phyloP scores from a whole-genome alignment of 2,329 filamentous ascomycete species.

The Colletotrichum orbiculare region DNA sequence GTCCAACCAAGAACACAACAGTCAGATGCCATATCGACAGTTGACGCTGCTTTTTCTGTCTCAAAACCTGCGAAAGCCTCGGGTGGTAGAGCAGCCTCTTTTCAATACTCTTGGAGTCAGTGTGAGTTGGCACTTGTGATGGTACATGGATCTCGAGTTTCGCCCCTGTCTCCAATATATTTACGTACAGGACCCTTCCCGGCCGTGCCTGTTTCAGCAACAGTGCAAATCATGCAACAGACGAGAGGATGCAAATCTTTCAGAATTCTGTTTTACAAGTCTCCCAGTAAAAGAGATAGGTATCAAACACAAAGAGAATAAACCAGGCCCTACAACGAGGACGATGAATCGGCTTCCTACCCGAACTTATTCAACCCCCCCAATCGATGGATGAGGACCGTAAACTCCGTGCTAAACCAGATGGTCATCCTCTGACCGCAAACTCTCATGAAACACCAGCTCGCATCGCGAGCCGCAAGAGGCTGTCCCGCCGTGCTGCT shows the following conservation, averaged over 20 bases:
- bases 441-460: constrained; percentile 32
- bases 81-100: too few species aligned
- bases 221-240: too few species aligned
- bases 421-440: constrained; percentile 4
- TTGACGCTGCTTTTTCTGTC: too few species aligned
- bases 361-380: not conserved
- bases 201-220: too few species aligned
- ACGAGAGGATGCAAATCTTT: not conserved
- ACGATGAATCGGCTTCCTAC: not conserved
- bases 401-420: constrained; percentile 19
- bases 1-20: too few species aligned
- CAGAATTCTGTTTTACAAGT: constrained; percentile 24
- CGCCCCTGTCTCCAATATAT: too few species aligned
- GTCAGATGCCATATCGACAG: too few species aligned
- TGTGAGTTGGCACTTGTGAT: too few species aligned
- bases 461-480: constrained; percentile 12
- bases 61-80: too few species aligned
- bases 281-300: constrained; percentile 6
- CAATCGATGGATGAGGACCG: not conserved
- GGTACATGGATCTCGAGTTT: too few species aligned
- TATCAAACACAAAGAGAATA: constrained; percentile 25
- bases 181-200: too few species aligned
- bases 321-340: constrained; percentile 1
- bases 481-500: not conserved
- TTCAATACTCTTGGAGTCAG: too few species aligned